Percentiles rank a stretch among this genome's conserved stretches.
Evolutionary conservation across 805 yeast species (phyloP).

Genomic region (Candida germanica): DNA sequence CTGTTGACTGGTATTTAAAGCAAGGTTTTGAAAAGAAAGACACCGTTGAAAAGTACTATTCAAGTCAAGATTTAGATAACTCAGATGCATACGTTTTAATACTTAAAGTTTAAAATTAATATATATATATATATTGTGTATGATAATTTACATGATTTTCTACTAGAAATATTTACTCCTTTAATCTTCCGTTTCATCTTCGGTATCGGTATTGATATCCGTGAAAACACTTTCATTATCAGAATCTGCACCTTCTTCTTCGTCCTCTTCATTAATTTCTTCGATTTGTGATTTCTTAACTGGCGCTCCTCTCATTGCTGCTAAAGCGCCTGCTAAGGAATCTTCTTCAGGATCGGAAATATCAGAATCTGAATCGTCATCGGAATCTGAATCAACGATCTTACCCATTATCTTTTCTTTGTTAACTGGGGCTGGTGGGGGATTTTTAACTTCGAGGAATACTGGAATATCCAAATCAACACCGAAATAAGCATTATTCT

Average conservation of each 20-base stretch:
- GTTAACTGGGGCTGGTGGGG: conserved; percentile 20
- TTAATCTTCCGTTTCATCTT: conserved; percentile 32
- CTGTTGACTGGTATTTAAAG: conserved; percentile 49
- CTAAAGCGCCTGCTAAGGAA: conserved; percentile 71
- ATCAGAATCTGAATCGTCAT: conserved; percentile 47
- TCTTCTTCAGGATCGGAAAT: conserved; percentile 75
- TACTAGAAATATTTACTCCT: conserved; percentile 1
- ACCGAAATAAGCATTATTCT: conserved; percentile 78
- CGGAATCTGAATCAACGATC: conserved; percentile 36
- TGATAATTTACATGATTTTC: not conserved
- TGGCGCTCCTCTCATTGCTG: conserved; percentile 61
- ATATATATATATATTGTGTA: conserved; percentile 4
- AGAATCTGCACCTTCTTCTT: conserved; percentile 31
- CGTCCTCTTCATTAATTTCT: conserved; percentile 14
- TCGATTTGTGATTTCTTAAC: conserved; percentile 35
- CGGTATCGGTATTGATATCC: conserved; percentile 46
- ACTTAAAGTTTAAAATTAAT: conserved; percentile 22
- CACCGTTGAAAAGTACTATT: conserved; percentile 46
- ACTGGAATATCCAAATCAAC: conserved; percentile 72
- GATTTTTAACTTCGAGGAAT: conserved; percentile 62
- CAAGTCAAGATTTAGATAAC: conserved; percentile 39
- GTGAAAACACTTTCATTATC: conserved; percentile 41
- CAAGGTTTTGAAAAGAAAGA: conserved; percentile 45
- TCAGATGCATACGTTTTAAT: conserved; percentile 48
- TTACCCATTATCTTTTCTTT: conserved; percentile 18